Base-by-base conservation (phyloP, 768 basidiomycete genomes). In the Trichaptum fuscoviolaceum region DNA sequence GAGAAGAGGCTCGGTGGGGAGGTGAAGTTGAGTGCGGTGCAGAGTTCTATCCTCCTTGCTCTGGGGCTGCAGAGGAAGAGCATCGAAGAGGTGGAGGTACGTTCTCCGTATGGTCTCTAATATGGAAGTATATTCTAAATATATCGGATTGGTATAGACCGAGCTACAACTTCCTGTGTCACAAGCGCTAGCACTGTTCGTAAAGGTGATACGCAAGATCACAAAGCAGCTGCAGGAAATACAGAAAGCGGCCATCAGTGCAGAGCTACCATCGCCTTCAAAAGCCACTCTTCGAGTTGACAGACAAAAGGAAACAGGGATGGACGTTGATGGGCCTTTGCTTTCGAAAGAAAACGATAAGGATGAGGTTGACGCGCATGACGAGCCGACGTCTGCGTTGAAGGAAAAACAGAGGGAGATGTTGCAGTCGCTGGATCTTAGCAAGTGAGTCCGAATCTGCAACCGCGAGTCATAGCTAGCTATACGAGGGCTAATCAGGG, bases 121-220 rank as follows among this genome's bases (percentile, higher is more conserved):
- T 12, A 17, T n/a, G 62, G 42, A 57, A 67, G 23, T 63, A 10
- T 60, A 24, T 35, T 63, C 30, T 30, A 63, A 36, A 58, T 35
- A 9, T 63, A 15, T 34, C 20, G 18, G 30, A 35, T 26, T 63
- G 26, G 58, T 58, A 35, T 60, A 95, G 92, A 75, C 80, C 24
- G 95, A 98, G 72, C 83, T 99, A 23, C 85, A 87, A 7, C 79
- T 99, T 0, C 91, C 94, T 0, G 92, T 95, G 30, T 89, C 89
- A 0, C 96, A 99, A 75, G 83, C 86, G 1, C 82, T 99, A 7
- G 96, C 96, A 0, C 80, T 98, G 36, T 95, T 99, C 77, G 90
- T 88, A 70, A 99, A 99, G 79, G 81, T 95, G 52, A 79, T 99
- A 63, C 87, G 93, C 64, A 95, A 95, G 77, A 85, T 96, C 69